Conservation (phyloP, 306 rosid genomes). For the Prunus padus region DNA sequence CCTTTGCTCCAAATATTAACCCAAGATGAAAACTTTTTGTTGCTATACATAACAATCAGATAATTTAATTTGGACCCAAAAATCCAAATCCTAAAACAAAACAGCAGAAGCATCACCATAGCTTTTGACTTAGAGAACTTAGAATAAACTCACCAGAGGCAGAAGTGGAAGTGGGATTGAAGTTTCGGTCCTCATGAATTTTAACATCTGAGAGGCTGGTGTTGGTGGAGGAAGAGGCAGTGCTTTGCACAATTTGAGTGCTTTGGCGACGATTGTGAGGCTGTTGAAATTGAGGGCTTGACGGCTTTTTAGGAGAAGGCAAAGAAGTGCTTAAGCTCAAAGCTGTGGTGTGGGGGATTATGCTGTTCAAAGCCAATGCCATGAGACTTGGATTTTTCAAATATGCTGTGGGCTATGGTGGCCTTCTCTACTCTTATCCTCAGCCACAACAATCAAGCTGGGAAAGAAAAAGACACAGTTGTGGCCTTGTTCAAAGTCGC, state of each 20-base stretch:
- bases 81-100: not conserved
- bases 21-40: not conserved
- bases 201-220: slow-evolving; percentile 37
- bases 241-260: not conserved
- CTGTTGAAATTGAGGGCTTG: slow-evolving; percentile 11
- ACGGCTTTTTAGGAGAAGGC: slow-evolving; percentile 22
- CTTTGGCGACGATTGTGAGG: slow-evolving; percentile 20
- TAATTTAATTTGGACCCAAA: not conserved
- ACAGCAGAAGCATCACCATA: not conserved
- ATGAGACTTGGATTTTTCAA: not conserved
- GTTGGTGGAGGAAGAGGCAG: slow-evolving; percentile 31
- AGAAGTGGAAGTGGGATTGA: slow-evolving; percentile 31
- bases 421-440: not conserved
- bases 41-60: not conserved
- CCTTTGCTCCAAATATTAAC: not conserved
- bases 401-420: not conserved
- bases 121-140: not conserved
- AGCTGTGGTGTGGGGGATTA: slow-evolving; percentile 34
- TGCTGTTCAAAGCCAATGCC: slow-evolving; percentile 36
- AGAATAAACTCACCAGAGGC: slow-evolving; percentile 30
- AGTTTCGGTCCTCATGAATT: slow-evolving; percentile 14
- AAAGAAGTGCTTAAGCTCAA: slow-evolving; percentile 20
- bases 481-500: not conserved
- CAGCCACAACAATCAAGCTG: not conserved
- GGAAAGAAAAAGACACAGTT: not conserved